These are phyloP conservation scores for Didymella glomerata DNA, from an alignment of 2,329 filamentous ascomycete species.

Conservation along the genomic window DNA sequence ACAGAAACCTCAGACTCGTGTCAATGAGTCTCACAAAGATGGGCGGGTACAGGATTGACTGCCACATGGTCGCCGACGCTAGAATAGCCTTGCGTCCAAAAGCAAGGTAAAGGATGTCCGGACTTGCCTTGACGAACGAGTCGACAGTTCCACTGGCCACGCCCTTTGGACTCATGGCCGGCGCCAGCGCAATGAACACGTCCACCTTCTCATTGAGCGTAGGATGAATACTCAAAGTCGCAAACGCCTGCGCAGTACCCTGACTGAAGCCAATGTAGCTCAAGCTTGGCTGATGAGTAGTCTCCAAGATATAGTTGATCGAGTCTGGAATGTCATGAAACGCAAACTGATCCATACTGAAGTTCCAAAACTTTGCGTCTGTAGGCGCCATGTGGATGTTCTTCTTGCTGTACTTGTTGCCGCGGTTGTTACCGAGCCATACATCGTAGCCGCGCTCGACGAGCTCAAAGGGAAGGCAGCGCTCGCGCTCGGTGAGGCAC, in stretches of 20 bases:
- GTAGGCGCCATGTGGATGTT: constrained; percentile 78
- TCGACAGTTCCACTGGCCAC: constrained; percentile 90
- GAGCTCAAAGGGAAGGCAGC: constrained; percentile 86
- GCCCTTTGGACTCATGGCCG: constrained; percentile 94
- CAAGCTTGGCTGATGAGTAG: constrained; percentile 81
- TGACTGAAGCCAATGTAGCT: constrained; percentile 98
- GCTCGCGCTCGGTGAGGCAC: constrained; percentile 83
- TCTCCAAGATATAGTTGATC: constrained; percentile 88
- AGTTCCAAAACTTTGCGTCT: constrained; percentile 88
- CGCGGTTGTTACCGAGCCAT: constrained; percentile 97
- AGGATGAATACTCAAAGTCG: constrained; percentile 89
- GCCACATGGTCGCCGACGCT: constrained; percentile 95
- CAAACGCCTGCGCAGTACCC: constrained; percentile 95
- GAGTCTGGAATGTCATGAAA: constrained; percentile 97
- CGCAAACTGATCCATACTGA: constrained; percentile 97
- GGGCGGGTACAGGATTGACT: constrained; percentile 91
- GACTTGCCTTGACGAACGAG: constrained; percentile 90
- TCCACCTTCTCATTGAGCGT: constrained; percentile 91
- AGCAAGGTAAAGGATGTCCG: constrained; percentile 88
- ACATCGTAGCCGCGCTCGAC: constrained; percentile 95
- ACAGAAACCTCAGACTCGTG: constrained; percentile 79
- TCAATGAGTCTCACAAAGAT: constrained; percentile 92
- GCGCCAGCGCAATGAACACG: constrained; percentile 93
- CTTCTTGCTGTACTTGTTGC: constrained; percentile 99
- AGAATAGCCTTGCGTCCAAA: constrained; percentile 93